phyloP scores from a whole-genome alignment of 2,329 filamentous ascomycete species.

The Lachnellula occidentalis region DNA sequence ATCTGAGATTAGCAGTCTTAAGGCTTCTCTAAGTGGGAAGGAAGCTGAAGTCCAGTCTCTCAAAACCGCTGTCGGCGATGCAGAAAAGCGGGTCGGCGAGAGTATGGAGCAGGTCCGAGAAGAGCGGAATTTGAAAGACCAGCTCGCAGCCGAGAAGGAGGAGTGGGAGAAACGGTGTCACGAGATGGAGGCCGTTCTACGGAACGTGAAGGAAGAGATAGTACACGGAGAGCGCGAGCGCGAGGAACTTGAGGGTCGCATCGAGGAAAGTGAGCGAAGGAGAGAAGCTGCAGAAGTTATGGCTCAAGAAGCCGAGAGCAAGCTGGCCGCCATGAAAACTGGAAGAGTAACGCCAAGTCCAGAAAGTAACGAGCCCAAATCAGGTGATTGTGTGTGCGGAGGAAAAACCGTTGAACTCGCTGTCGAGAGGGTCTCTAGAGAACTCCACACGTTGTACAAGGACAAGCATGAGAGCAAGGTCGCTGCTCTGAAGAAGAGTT shows the following conservation, averaged over 20 bases:
- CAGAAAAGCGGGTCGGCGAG: conserved; percentile 86
- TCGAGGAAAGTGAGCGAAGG: conserved; percentile 72
- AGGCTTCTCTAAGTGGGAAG: conserved; percentile 84
- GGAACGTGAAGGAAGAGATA: conserved; percentile 77
- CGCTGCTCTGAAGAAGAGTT: conserved; percentile 75
- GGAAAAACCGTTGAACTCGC: conserved; percentile 70
- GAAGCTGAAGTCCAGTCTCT: conserved; percentile 86
- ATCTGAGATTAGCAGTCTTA: conserved; percentile 91
- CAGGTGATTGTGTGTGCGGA: conserved; percentile 26
- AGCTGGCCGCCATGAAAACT: conserved; percentile 67
- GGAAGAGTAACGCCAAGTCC: conserved; percentile 43
- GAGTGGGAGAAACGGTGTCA: conserved; percentile 79
- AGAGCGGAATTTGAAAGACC: conserved; percentile 63
- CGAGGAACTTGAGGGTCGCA: conserved; percentile 68
- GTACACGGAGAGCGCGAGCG: conserved; percentile 72
- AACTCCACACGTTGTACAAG: conserved; percentile 91
- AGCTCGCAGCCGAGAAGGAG: conserved; percentile 67
- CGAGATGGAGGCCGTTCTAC: conserved; percentile 79
- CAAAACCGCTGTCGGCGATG: conserved; percentile 81
- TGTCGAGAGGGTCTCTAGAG: conserved; percentile 86
- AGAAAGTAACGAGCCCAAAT: conserved; percentile 30
- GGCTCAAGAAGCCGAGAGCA: conserved; percentile 70
- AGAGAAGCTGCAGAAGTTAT: conserved; percentile 69
- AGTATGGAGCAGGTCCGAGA: conserved; percentile 79
- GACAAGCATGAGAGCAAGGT: conserved; percentile 97